phyloP scores from a whole-genome alignment of 2,329 filamentous ascomycete species.

The Scopulariopsis brevicaulis region DNA sequence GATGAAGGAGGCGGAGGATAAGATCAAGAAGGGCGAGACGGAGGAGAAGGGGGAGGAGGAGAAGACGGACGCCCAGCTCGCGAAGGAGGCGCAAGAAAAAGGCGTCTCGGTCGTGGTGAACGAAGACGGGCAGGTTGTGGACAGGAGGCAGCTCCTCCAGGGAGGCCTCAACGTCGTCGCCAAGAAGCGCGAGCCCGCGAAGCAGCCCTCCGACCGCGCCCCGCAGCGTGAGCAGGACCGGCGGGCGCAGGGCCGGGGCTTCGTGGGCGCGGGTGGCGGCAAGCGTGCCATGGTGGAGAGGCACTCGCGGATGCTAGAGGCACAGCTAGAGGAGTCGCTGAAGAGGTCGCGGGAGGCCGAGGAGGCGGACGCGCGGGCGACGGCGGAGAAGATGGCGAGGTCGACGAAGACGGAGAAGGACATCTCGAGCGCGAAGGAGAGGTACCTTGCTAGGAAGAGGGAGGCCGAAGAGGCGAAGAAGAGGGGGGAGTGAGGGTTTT shows the following conservation, averaged over 20 bases:
- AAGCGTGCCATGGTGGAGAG: slow-evolving; percentile 62
- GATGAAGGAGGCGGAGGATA: slow-evolving; percentile 53
- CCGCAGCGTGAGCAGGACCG: slow-evolving; percentile 5
- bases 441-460: slow-evolving; percentile 67
- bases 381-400: slow-evolving; percentile 56
- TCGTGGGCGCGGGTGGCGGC: slow-evolving; percentile 31
- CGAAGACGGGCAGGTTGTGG: slow-evolving; percentile 73
- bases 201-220: neutral
- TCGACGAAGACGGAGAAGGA: slow-evolving; percentile 68
- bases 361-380: slow-evolving; percentile 51
- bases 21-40: slow-evolving; percentile 27
- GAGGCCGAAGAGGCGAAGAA: slow-evolving; percentile 61
- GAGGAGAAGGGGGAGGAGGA: slow-evolving; percentile 23
- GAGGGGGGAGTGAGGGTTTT: slow-evolving; percentile 18
- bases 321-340: slow-evolving; percentile 61
- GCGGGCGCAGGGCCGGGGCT: slow-evolving; percentile 14
- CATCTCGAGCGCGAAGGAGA: slow-evolving; percentile 66
- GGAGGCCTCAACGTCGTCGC: slow-evolving; percentile 63
- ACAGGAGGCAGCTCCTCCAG: slow-evolving; percentile 68
- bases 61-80: slow-evolving; percentile 52
- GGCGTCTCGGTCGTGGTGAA: slow-evolving; percentile 57
- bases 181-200: slow-evolving; percentile 29
- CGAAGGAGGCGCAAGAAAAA: slow-evolving; percentile 53
- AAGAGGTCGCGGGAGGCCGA: slow-evolving; percentile 61
- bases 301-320: slow-evolving; percentile 68